A percentile compares a stretch with the other conserved stretches of the same genome.
Conservation (phyloP, 2,329 filamentous ascomycete species). For the Botrytis hyacinthi region DNA sequence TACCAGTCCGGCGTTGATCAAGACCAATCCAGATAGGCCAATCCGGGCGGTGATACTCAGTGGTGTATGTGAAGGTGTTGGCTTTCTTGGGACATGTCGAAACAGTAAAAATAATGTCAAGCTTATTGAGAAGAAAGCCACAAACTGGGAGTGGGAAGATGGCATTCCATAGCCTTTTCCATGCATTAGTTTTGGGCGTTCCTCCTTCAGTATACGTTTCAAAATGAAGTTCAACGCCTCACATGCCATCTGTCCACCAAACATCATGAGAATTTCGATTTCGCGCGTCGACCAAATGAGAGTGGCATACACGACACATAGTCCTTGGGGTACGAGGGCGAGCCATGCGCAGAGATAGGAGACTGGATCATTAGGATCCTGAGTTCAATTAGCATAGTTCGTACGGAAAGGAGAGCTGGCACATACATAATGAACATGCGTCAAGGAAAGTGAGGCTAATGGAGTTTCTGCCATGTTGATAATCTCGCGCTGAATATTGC, state of each 20-base stretch:
- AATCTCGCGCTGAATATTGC: neutral
- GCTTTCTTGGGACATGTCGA: constrained; percentile 63
- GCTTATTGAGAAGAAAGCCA: constrained; percentile 85
- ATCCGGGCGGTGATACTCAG: constrained; percentile 61
- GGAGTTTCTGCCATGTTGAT: constrained; percentile 47
- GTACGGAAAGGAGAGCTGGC: constrained; percentile 2
- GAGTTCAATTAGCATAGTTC: constrained; percentile 21
- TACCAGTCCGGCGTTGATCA: constrained; percentile 64
- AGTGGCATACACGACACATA: constrained; percentile 86
- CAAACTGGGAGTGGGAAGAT: constrained; percentile 90
- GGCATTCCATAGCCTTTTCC: constrained; percentile 98
- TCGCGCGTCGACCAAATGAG: constrained; percentile 90
- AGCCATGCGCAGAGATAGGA: constrained; percentile 92
- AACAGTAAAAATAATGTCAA: constrained; percentile 80
- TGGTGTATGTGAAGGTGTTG: constrained; percentile 47
- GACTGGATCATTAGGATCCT: constrained; percentile 83
- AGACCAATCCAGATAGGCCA: constrained; percentile 53
- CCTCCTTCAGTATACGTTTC: constrained; percentile 89
- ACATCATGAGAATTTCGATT: constrained; percentile 84
- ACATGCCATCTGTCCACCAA: constrained; percentile 85
- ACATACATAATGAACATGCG: constrained; percentile 91
- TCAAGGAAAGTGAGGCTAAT: constrained; percentile 86
- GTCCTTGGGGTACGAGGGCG: constrained; percentile 85
- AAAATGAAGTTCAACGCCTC: constrained; percentile 87
- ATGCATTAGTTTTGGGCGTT: constrained; percentile 77